These are phyloP conservation scores for Oemleria cerasiformis DNA, from an alignment of 306 rosid genomes.

Conservation along the genomic window DNA sequence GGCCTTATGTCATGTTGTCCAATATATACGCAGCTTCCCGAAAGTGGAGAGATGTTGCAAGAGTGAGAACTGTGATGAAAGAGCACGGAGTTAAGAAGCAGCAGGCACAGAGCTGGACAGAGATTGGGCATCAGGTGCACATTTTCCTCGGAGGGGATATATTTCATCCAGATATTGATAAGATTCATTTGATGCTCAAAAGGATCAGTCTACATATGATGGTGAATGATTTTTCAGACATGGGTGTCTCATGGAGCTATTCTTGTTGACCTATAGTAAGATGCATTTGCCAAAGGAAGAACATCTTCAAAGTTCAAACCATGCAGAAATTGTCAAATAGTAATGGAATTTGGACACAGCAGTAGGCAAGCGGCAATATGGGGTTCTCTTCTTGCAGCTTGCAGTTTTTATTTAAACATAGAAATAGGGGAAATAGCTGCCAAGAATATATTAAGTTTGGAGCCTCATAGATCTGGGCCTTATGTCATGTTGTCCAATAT, in stretches of 20 bases:
- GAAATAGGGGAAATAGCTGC: constrained; percentile 20
- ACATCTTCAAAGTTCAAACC: too few species aligned
- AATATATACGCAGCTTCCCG: constrained; percentile 7
- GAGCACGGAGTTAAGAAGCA: constrained; percentile 19
- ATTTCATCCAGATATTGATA: constrained; percentile 17
- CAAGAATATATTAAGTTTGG: constrained; percentile 7
- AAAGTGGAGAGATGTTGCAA: constrained; percentile 16
- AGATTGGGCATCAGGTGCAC: constrained; percentile 17
- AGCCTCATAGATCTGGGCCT: constrained; percentile 13
- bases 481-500: constrained; percentile 10
- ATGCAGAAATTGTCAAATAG: too few species aligned
- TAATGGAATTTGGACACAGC: too few species aligned
- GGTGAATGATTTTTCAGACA: neutral
- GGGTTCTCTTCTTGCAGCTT: constrained; percentile 30
- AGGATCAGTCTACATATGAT: constrained; percentile 9
- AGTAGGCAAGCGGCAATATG: neutral
- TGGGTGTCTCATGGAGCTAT: neutral
- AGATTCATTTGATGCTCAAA: constrained; percentile 14
- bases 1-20: constrained; percentile 12
- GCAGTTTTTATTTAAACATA: constrained; percentile 29
- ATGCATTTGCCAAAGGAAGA: neutral
- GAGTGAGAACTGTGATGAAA: constrained; percentile 17
- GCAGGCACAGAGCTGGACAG: constrained; percentile 17
- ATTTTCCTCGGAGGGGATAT: constrained; percentile 16
- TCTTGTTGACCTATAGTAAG: neutral